Base-by-base conservation (phyloP, 345 rosid species). In the Salix brachista region DNA sequence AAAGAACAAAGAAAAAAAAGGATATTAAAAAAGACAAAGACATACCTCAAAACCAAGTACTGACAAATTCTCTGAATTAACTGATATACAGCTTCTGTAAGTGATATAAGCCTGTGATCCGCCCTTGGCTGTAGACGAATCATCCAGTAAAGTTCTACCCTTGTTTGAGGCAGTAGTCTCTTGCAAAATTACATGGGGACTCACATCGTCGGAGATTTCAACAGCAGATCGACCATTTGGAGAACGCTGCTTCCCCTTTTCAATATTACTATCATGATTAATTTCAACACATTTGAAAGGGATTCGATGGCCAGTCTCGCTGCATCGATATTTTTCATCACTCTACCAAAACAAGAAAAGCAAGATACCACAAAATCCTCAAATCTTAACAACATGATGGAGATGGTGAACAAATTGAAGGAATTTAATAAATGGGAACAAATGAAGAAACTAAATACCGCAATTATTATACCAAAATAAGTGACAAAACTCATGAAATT, bases 281-380 rank as follows among this genome's bases (percentile, higher is more conserved):
- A 62, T 80, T 80, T 87, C 91, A 76, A 86, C 82, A 79, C 98
- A 95, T 85, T 87, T 90, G 37, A 95, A 82, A 65, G 96, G 94
- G 83, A 95, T 91, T 1, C 96, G 96, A 82, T 95, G 93, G 26
- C 98, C 94, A 0, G 98, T 95, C 89, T 93, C 99, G 80, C 99
- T 93, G 75, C 99, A 95, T 19, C 93, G 93, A 82, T 88, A 93
- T 75, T 89, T 90, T 26, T 81, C 85, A 77, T 88, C 89, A 74
- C 83, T 90, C 96, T 93, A 81, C 82, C 76, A 30, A 71, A 28
- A 23, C 46, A 13, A 41, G 19, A 3, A 32, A 44, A 39, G 4
- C 28, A n/a, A n/a, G 12, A 18, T 2, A 67, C 25, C 16, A 32
- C 71, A 34, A 65, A 75, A 48, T 56, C 62, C 62, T 56, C 62